Conservation (phyloP, 257 asterid species). For the Nicotiana paniculata region DNA sequence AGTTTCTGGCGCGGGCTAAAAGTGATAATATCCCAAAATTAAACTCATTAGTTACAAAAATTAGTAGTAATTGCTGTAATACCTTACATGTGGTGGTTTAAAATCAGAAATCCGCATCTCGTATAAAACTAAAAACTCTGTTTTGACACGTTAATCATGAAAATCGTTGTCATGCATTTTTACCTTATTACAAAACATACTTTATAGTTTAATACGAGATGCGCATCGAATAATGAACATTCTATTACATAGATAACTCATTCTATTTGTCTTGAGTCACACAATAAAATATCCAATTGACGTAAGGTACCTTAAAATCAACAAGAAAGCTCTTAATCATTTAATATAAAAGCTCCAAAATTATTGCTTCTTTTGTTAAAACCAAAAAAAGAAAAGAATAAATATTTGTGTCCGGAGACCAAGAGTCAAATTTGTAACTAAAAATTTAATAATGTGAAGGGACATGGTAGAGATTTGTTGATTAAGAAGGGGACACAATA, state of each 20-base stretch:
- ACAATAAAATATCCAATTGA: not conserved
- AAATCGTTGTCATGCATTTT: not conserved
- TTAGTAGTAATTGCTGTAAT: not conserved
- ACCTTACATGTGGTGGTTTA: not conserved
- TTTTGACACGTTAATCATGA: not conserved
- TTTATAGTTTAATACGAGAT: not conserved
- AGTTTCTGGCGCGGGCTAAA: no score
- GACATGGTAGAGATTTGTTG: constrained; percentile 71
- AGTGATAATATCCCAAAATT: no score
- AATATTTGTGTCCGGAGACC: not conserved
- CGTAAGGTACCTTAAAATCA: not conserved
- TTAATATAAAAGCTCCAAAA: not conserved
- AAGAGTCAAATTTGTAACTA: not conserved
- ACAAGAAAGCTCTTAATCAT: not conserved
- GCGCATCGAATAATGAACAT: not conserved
- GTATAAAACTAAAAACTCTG: no score
- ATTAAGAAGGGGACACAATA: constrained; percentile 71
- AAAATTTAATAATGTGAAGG: constrained; percentile 17
- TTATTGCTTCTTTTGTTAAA: not conserved
- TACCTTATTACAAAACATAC: not conserved
- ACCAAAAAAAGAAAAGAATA: not conserved
- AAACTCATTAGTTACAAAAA: not conserved
- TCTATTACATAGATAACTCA: not conserved
- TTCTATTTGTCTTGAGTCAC: not conserved
- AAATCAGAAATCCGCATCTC: not conserved